Evolutionary conservation across 2,329 filamentous ascomycete species (phyloP).

Genomic region (Pezicula carpinea): DNA sequence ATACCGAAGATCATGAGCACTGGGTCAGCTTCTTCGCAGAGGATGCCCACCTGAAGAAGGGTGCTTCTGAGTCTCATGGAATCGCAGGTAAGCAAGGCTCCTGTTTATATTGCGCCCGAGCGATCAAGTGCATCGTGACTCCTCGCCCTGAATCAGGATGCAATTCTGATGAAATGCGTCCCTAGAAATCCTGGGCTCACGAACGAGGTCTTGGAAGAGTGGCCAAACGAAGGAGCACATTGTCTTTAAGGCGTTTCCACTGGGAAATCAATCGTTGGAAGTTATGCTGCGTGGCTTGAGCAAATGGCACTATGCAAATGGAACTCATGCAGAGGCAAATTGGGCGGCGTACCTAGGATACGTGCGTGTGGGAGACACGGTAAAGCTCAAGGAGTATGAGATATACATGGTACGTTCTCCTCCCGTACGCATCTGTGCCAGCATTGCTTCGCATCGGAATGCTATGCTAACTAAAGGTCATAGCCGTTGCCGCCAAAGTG

Average conservation of each 20-base stretch:
- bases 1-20: neutral
- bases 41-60: neutral
- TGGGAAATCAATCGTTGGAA: neutral
- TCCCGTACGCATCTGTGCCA: neutral
- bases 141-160: no score
- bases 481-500: neutral
- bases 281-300: neutral
- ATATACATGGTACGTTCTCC: slow-evolving; percentile 1
- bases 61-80: neutral
- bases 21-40: neutral
- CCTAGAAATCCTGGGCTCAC: neutral
- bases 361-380: neutral
- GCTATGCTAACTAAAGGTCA: neutral
- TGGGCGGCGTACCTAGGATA: slow-evolving; percentile 1
- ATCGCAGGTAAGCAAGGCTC: neutral
- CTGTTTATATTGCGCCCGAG: no score
- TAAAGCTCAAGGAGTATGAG: slow-evolving; percentile 1
- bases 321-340: neutral
- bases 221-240: slow-evolving; percentile 1
- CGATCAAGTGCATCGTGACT: no score
- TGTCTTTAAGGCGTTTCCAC: neutral
- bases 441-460: neutral
- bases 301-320: slow-evolving; percentile 1
- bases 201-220: neutral
- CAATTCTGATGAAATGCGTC: no score